Percentiles rank a stretch among this genome's conserved stretches.
These are phyloP conservation scores for Eutrema heterophyllum DNA, from an alignment of 345 rosid species.

Conservation along the genomic window DNA sequence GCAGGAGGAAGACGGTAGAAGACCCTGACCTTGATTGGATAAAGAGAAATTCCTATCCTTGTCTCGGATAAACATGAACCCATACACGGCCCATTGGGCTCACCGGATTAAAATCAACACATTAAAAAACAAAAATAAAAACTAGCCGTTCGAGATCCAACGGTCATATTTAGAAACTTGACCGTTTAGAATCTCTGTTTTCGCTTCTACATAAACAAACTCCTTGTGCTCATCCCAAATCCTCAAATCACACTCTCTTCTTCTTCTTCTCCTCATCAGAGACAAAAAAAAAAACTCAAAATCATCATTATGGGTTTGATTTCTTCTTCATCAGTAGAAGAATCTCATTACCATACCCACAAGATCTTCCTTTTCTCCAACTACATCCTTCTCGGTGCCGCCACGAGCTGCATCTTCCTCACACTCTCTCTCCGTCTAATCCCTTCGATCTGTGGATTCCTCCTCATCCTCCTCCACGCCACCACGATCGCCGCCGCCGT, in stretches of 20 bases:
- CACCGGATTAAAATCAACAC: neutral
- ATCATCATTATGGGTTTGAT: slow-evolving; percentile 24
- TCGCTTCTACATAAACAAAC: slow-evolving; percentile 22
- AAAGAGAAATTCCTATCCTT: neutral
- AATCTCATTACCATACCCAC: slow-evolving; percentile 55
- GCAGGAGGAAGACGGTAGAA: slow-evolving; percentile 10
- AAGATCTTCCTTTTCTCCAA: slow-evolving; percentile 72
- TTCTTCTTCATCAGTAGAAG: slow-evolving; percentile 21
- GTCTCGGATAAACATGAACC: neutral
- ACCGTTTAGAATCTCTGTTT: neutral
- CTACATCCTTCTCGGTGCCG: slow-evolving; percentile 86
- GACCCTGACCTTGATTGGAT: slow-evolving; percentile 20
- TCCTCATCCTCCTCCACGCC: slow-evolving; percentile 35
- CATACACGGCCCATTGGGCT: slow-evolving; percentile 8
- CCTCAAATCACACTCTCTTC: neutral
- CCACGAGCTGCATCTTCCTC: slow-evolving; percentile 85
- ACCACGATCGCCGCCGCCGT: slow-evolving; percentile 65
- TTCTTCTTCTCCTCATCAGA: neutral
- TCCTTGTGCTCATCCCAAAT: neutral
- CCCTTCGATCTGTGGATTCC: slow-evolving; percentile 66
- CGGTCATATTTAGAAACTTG: slow-evolving; percentile 33
- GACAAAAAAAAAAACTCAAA: neutral
- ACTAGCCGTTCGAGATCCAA: slow-evolving; percentile 32
- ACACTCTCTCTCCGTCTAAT: slow-evolving; percentile 80
- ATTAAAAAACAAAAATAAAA: neutral